Evolutionary conservation across 352 stramenopile species (phyloP).

Genomic region (Globisporangium viniferum): DNA sequence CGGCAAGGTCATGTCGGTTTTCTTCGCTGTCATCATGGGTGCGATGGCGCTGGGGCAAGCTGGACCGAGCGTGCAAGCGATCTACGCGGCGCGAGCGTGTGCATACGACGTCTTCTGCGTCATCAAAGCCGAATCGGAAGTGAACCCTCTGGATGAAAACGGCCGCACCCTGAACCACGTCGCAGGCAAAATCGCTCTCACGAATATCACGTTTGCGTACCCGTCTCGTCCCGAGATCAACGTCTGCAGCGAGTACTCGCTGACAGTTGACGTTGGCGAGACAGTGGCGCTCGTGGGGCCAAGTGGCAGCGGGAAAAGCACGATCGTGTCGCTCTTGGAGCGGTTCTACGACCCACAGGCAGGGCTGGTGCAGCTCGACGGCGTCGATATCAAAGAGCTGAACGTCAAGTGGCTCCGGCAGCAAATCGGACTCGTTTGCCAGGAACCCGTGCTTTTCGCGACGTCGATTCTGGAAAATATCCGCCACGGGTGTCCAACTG

Average conservation of each 20-base stretch:
- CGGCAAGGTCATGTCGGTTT: conserved; percentile 64
- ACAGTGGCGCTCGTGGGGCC: conserved; percentile 32
- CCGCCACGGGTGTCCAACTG: conserved; percentile 54
- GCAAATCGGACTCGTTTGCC: conserved; percentile 88
- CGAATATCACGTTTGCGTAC: conserved; percentile 79
- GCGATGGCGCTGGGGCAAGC: conserved; percentile 73
- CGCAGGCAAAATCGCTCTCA: conserved; percentile 59
- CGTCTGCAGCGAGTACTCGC: conserved; percentile 58
- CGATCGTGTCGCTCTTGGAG: conserved; percentile 11
- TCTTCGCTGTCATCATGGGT: conserved; percentile 68
- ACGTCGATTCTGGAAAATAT: conserved; percentile 77
- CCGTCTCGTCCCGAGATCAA: conserved; percentile 51
- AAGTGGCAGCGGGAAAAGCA: conserved; percentile 12
- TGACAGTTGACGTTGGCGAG: conserved; percentile 58
- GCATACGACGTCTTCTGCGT: conserved; percentile 65
- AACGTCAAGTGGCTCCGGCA: conserved; percentile 82
- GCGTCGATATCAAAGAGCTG: conserved; percentile 47
- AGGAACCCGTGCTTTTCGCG: conserved; percentile 47
- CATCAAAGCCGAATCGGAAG: conserved; percentile 54
- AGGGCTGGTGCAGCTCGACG: conserved; percentile 39
- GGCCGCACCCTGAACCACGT: conserved; percentile 26
- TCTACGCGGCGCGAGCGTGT: conserved; percentile 50
- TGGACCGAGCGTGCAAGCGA: conserved; percentile 54
- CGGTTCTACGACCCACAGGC: conserved; percentile 31
- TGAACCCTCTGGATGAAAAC: conserved; percentile 40